Evolutionary conservation across 2,329 filamentous ascomycete species (phyloP).

Genomic region (Microcyclospora tardicrescens): DNA sequence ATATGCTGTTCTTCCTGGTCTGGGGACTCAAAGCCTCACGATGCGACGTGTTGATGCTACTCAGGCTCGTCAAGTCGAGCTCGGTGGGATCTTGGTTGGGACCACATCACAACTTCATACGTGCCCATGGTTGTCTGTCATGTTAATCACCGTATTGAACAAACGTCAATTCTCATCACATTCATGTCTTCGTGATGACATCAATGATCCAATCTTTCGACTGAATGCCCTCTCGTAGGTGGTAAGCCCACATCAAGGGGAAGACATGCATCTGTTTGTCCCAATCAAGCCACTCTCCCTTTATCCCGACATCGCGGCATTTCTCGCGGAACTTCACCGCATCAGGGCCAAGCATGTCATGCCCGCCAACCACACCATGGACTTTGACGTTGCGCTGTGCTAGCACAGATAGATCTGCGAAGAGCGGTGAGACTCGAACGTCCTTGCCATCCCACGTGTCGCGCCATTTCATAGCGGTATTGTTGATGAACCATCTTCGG

Average conservation of each 20-base stretch:
- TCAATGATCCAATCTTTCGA: slow-evolving; percentile 35
- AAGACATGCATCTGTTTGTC: slow-evolving; percentile 50
- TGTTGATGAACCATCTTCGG: slow-evolving; percentile 28
- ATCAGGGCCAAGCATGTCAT: slow-evolving; percentile 43
- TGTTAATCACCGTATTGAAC: too few relatives aligned
- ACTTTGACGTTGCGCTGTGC: slow-evolving; percentile 32
- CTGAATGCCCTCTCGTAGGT: slow-evolving; percentile 35
- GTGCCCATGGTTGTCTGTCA: too few relatives aligned
- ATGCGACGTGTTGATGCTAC: too few relatives aligned
- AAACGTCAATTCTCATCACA: too few relatives aligned
- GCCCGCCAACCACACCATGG: slow-evolving; percentile 39
- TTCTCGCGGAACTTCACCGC: slow-evolving; percentile 36
- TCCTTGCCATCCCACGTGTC: slow-evolving; percentile 30
- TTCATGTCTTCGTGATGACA: slow-evolving; percentile 8
- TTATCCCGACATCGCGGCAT: slow-evolving; percentile 30
- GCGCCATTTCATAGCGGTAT: slow-evolving; percentile 31
- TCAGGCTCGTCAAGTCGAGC: too few relatives aligned
- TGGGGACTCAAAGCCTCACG: too few relatives aligned
- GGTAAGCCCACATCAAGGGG: slow-evolving; percentile 37
- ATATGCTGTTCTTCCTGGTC: too few relatives aligned
- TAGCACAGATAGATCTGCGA: slow-evolving; percentile 30
- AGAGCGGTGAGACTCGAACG: slow-evolving; percentile 36
- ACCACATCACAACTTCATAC: too few relatives aligned
- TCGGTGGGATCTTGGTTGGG: too few relatives aligned
- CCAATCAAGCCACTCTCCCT: slow-evolving; percentile 46